These are phyloP conservation scores for Schizochytrium sp. DNA, from an alignment of 108 stramenopile species.

Conservation along the genomic window DNA sequence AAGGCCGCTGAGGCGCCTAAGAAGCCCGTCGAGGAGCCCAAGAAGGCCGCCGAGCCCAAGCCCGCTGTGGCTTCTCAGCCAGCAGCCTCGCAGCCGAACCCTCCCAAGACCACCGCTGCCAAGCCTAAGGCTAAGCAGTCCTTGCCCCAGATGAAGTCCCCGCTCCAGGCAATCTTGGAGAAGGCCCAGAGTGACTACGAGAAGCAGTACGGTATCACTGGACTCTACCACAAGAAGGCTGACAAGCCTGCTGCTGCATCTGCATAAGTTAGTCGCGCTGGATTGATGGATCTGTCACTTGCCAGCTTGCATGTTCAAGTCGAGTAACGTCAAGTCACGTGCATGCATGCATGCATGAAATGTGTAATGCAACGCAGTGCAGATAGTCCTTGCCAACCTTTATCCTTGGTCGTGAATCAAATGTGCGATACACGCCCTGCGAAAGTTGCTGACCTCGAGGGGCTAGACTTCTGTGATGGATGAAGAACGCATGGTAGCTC, in stretches of 20 bases:
- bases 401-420: too few relatives aligned
- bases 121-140: not conserved
- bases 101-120: not conserved
- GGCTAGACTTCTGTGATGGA: too few relatives aligned
- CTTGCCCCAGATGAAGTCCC: constrained; percentile 49
- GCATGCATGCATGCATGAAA: too few relatives aligned
- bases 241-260: not conserved
- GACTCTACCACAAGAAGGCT: not conserved
- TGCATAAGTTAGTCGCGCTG: too few relatives aligned
- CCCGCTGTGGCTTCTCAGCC: not conserved
- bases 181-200: constrained; percentile 31
- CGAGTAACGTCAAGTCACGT: too few relatives aligned
- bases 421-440: too few relatives aligned
- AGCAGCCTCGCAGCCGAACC: not conserved
- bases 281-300: too few relatives aligned
- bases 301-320: too few relatives aligned
- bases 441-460: too few relatives aligned
- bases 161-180: constrained; percentile 23
- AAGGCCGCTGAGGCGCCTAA: not conserved
- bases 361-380: too few relatives aligned
- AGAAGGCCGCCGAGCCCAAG: not conserved
- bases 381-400: too few relatives aligned
- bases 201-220: not conserved
- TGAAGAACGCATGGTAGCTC: too few relatives aligned
- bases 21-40: constrained; percentile 7